Evolutionary conservation across 345 rosid species (phyloP).

Genomic region (Dimocarpus longan): DNA sequence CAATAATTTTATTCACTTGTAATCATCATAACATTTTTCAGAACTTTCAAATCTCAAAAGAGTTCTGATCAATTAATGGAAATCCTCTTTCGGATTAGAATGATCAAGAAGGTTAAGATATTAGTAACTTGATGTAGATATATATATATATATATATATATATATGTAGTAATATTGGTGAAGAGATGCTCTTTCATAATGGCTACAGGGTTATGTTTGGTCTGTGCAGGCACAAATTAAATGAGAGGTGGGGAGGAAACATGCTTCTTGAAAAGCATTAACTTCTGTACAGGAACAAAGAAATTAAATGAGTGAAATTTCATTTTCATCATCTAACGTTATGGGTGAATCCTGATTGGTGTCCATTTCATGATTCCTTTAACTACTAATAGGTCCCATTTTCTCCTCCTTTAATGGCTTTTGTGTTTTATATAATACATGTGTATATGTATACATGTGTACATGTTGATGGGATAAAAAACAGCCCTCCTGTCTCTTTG

Average conservation of each 20-base stretch:
- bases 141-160: neutral
- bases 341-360: slow-evolving; percentile 15
- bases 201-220: neutral
- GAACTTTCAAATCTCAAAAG: no score
- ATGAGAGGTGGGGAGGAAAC: slow-evolving; percentile 12
- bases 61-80: no score
- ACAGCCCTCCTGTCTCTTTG: no score
- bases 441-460: no score
- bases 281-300: slow-evolving; percentile 21
- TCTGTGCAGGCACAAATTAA: slow-evolving; percentile 5
- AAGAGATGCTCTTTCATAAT: neutral
- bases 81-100: no score
- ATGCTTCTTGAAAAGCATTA: slow-evolving; percentile 15
- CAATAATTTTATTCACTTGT: neutral
- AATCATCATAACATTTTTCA: neutral
- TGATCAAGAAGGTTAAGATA: neutral
- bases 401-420: no score
- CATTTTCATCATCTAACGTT: slow-evolving; percentile 7
- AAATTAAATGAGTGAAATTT: slow-evolving; percentile 4
- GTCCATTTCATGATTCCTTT: slow-evolving; percentile 11
- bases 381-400: slow-evolving; percentile 21
- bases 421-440: no score
- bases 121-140: neutral
- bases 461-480: no score
- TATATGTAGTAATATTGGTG: no score